Base-by-base conservation (phyloP, 2,329 filamentous ascomycete species). In the Fusarium sp. region DNA sequence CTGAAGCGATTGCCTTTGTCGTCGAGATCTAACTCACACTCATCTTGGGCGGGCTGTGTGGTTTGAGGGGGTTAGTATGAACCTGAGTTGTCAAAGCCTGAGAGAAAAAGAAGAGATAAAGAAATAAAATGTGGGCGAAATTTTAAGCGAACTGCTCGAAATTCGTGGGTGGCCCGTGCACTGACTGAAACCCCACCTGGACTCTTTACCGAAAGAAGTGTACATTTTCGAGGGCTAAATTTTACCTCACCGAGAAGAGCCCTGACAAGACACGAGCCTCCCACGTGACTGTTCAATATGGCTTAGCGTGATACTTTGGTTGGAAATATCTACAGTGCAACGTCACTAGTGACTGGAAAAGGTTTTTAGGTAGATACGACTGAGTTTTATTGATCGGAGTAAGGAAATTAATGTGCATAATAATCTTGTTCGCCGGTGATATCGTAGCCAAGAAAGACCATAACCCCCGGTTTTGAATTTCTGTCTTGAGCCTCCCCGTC, bases 21-120 rank as follows among this genome's bases (percentile, higher is more conserved):
- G 14, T 26, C 20, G 9, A 74, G 56, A 48, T 50, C 46, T 30
- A 58, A 81, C 81, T 77, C 76, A 83, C 81, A 83, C 80, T 81
- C 81, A 82, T 82, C 73, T 80, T 81, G 80, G 75, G 76, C 78
- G 76, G 67, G 76, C 79, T 81, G 78, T 75, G 73, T 78, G 76
- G 76, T 78, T 78, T 78, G 77, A 77, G 73, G 78, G 80, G 62
- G 62, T 81, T 81, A 80, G 80, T 81, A 78, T 67, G 71, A 78
- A 72, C 61, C 70, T 72, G 48, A 77, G 76, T 78, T 77, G 77
- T 78, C 76, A 77, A 77, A 65, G 77, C 77, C 79, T 78, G 75
- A 67, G 59, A 73, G 78, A 77, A 73, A 77, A 73, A 23, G 23
- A 76, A 79, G 77, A 76, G 64, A 70, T 68, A 73, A 76, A 64